Percentiles rank a stretch among this genome's conserved stretches.
Conservation (phyloP, 176 grass and related monocot species). For the Thinopyrum elongatum region DNA sequence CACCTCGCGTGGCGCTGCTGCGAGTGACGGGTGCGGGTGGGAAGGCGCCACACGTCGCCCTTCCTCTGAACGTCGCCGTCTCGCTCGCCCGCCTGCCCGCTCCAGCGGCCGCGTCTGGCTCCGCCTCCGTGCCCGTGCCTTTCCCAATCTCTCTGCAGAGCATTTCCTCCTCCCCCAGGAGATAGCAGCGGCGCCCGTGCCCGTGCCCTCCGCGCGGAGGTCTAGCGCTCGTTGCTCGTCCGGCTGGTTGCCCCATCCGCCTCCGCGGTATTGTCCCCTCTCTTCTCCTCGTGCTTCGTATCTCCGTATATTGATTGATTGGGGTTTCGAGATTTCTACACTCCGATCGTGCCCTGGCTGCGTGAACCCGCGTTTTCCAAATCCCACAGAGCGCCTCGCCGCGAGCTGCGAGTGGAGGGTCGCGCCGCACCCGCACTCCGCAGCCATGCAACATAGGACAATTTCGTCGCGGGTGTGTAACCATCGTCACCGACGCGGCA, state of each 20-base stretch:
- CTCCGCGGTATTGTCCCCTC: constrained; percentile 10
- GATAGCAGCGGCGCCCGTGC: constrained; percentile 7
- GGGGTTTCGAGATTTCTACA: not conserved
- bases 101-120: too few relatives aligned
- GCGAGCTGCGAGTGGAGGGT: not conserved
- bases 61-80: constrained; percentile 27
- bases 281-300: not conserved
- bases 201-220: constrained; percentile 10
- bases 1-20: not conserved
- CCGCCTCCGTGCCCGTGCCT: not conserved
- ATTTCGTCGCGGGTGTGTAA: not conserved
- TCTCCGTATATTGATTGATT: not conserved
- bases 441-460: not conserved
- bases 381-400: not conserved
- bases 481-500: not conserved
- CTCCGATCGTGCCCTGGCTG: not conserved
- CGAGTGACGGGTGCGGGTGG: constrained; percentile 3
- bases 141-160: not conserved
- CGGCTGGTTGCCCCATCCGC: not conserved
- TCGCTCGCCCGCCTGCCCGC: not conserved
- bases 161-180: not conserved
- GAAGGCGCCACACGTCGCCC: constrained; percentile 33
- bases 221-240: not conserved
- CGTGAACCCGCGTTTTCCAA: not conserved
- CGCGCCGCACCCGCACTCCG: too few relatives aligned